Evolutionary conservation across 768 basidiomycete genomes (phyloP), one percentile per base, ranked within the genome.

Genomic region (Tricholoma saponaceum): DNA sequence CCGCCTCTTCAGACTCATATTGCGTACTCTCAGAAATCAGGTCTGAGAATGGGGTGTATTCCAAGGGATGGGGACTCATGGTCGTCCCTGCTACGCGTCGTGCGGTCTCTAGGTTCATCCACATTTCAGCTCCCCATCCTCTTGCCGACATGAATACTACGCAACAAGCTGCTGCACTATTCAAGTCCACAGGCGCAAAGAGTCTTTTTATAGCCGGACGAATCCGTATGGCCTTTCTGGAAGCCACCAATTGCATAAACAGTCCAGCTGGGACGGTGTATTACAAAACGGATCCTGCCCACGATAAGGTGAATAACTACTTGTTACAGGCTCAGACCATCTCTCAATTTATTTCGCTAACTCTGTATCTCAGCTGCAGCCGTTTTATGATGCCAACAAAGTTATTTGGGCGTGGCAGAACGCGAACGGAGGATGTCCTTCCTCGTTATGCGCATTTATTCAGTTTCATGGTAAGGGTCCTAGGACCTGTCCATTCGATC

Each of bases 101-200:
- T 7, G 60, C 58, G 3, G 63, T 70, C 0, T 56, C 64, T 23
- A 70, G 73, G 12, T 50, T 64, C 51, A 56, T 79, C 32, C 79
- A 81, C 56, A 58, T 81, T 18, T 73, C 78, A 2, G 79, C 78
- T 2, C 79, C 79, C 0, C 80, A 82, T 61, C 80, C 79, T 0
- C 54, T 61, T 4, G 75, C 65, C 60, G 79, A 82, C 49, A 44
- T 66, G 1, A 66, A 65, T 3, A 79, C 77, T 0, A 67, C 73
- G 2, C 60, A 70, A 35, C 78, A 81, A 62, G 79, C 79, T 0
- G 71, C 72, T 0, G 67, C 72, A 0, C 58, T 80, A 7, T 80
- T 80, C 62, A 64, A 70, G 32, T 57, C 63, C 4, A 71, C 72
- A 12, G 72, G 72, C 1, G 73, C 78, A 12, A 75, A 71, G 23